A percentile compares a stretch with the other conserved stretches of the same genome.
Evolutionary conservation across 257 asterid genomes (phyloP).

Genomic region (Coffea eugenioides): DNA sequence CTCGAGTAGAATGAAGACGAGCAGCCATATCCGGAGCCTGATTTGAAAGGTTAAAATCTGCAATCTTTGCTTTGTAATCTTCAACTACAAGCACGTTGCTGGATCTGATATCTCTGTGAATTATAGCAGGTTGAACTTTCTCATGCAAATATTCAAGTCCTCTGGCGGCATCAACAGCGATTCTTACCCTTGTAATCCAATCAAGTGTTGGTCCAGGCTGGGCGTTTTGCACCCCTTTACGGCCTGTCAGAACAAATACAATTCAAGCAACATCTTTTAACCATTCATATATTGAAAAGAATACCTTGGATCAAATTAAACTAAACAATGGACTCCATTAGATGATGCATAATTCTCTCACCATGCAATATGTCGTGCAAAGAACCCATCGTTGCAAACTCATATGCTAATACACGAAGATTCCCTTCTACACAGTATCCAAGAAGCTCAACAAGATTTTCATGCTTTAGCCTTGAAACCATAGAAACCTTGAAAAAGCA

Average conservation of each 20-base stretch:
- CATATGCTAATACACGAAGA: constrained; percentile 88
- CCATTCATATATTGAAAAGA: constrained; percentile 2
- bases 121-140: constrained; percentile 74
- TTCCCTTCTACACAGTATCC: constrained; percentile 96
- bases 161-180: constrained; percentile 97
- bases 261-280: not conserved
- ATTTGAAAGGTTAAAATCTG: constrained; percentile 92
- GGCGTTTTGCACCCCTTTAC: constrained; percentile 98
- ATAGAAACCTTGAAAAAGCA: constrained; percentile 62
- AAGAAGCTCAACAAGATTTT: constrained; percentile 81
- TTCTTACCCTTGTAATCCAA: constrained; percentile 92
- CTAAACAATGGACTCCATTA: not conserved
- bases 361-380: constrained; percentile 95
- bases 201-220: constrained; percentile 99
- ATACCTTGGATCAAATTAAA: not conserved
- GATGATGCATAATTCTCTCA: constrained; percentile 27
- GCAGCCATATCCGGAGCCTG: constrained; percentile 99
- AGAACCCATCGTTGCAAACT: constrained; percentile 98
- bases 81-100: constrained; percentile 95
- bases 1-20: constrained; percentile 97
- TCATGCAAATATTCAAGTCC: constrained; percentile 97
- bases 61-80: constrained; percentile 88
- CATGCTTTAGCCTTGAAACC: constrained; percentile 93
- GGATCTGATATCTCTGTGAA: constrained; percentile 96
- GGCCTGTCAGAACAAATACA: constrained; percentile 46